A percentile compares a stretch with the other conserved stretches of the same genome.
Evolutionary conservation across 2,329 filamentous ascomycete species (phyloP).

Genomic region (Plenodomus biglobosus): DNA sequence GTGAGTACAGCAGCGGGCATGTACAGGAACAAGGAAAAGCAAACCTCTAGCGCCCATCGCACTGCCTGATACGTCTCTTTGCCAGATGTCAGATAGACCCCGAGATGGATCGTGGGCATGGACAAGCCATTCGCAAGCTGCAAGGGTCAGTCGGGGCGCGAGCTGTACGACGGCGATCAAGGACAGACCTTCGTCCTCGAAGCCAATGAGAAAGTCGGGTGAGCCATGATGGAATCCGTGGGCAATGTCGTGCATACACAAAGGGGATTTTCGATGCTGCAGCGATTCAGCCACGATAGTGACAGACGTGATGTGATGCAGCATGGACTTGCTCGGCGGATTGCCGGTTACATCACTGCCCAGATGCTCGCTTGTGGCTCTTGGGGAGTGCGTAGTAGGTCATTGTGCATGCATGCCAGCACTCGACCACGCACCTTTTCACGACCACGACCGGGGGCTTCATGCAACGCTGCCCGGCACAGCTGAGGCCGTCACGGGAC

Average conservation of each 20-base stretch:
- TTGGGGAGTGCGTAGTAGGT: not conserved
- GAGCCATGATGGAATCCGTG: constrained; percentile 32
- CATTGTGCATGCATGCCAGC: constrained; percentile 7
- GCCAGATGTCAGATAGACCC: constrained; percentile 71
- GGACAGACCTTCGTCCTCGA: constrained; percentile 46
- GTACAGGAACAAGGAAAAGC: constrained; percentile 28
- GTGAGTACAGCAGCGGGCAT: constrained; percentile 19
- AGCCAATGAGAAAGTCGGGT: constrained; percentile 45
- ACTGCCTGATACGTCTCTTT: constrained; percentile 62
- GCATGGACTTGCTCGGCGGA: constrained; percentile 32
- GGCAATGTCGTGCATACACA: constrained; percentile 12
- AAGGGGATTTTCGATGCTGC: constrained; percentile 26
- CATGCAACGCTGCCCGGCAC: constrained; percentile 5
- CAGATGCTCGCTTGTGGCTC: constrained; percentile 16
- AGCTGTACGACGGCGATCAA: constrained; percentile 5
- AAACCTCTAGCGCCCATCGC: constrained; percentile 57
- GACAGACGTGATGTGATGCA: constrained; percentile 11
- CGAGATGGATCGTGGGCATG: constrained; percentile 73
- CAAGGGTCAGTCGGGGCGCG: constrained; percentile 21
- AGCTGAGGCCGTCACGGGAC: constrained; percentile 14
- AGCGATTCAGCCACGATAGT: constrained; percentile 21
- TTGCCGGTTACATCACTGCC: constrained; percentile 30
- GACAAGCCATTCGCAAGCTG: constrained; percentile 60
- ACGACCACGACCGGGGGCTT: too few species aligned
- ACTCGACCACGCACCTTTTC: not conserved